Evolutionary conservation across 2,329 filamentous ascomycete species (phyloP).

Genomic region (Fusarium setosum): DNA sequence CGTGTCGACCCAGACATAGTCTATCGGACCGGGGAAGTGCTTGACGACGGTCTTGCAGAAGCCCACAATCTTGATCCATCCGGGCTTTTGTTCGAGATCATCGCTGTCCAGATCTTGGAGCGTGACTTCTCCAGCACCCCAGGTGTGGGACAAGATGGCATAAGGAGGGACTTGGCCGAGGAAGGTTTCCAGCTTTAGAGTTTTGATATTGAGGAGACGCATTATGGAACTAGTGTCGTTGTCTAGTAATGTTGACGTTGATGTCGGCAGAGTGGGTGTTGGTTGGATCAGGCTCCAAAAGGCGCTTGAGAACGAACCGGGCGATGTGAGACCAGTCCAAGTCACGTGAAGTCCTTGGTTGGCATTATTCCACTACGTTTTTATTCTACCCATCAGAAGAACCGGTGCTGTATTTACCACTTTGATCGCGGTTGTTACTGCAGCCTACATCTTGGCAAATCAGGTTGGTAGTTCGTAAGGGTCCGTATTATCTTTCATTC

Average conservation of each 20-base stretch:
- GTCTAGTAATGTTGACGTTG: too few species aligned
- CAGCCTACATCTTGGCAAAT: too few species aligned
- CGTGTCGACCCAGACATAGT: constrained; percentile 25
- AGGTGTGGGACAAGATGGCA: constrained; percentile 25
- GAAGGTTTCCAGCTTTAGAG: constrained; percentile 9
- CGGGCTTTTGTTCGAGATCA: not conserved
- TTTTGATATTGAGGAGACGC: constrained; percentile 23
- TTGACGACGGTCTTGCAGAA: constrained; percentile 8
- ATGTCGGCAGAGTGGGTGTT: not conserved
- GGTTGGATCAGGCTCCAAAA: too few species aligned
- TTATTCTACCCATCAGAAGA: too few species aligned
- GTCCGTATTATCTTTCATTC: too few species aligned
- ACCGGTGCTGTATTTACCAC: too few species aligned
- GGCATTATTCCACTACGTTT: too few species aligned
- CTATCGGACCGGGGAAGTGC: not conserved
- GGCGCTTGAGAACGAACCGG: too few species aligned
- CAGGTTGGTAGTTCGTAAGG: too few species aligned
- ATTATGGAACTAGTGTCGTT: constrained; percentile 3
- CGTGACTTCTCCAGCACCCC: constrained; percentile 16
- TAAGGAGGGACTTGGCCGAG: constrained; percentile 19
- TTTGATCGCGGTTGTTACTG: too few species aligned
- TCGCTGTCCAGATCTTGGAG: constrained; percentile 19
- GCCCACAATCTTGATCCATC: constrained; percentile 25
- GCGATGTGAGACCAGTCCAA: too few species aligned
- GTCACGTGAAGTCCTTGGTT: too few species aligned